Conservation (phyloP, 2,329 filamentous ascomycete species). For the Ambrosiella beaveri region DNA sequence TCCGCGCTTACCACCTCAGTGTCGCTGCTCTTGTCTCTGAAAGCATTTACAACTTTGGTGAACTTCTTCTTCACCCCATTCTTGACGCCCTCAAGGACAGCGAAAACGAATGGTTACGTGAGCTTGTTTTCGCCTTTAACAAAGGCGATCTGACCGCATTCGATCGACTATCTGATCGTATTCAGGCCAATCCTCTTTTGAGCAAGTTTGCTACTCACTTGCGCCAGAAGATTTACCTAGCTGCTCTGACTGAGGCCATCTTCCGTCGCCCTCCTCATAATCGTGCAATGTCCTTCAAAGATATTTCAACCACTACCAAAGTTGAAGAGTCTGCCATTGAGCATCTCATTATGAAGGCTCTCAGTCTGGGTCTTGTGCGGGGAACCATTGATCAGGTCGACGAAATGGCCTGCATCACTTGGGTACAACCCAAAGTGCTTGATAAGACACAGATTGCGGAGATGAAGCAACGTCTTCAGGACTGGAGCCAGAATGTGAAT, state of each 20-base stretch:
- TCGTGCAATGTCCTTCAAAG: slow-evolving; percentile 78
- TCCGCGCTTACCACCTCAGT: slow-evolving; percentile 78
- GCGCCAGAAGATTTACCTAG: slow-evolving; percentile 95
- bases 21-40: slow-evolving; percentile 85
- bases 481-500: slow-evolving; percentile 95
- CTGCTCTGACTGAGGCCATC: slow-evolving; percentile 84
- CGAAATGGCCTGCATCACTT: slow-evolving; percentile 85
- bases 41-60: slow-evolving; percentile 97
- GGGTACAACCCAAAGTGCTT: slow-evolving; percentile 96
- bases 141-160: slow-evolving; percentile 80
- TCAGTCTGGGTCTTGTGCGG: slow-evolving; percentile 75
- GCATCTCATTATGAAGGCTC: slow-evolving; percentile 97
- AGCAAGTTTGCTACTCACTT: slow-evolving; percentile 66
- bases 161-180: slow-evolving; percentile 64
- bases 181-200: slow-evolving; percentile 64
- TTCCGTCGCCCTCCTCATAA: slow-evolving; percentile 93
- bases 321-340: slow-evolving; percentile 85
- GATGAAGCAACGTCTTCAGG: slow-evolving; percentile 72
- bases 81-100: slow-evolving; percentile 60
- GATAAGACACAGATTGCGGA: slow-evolving; percentile 89
- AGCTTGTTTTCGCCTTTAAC: slow-evolving; percentile 96
- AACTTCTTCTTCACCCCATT: slow-evolving; percentile 93
- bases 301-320: slow-evolving; percentile 83
- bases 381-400: slow-evolving; percentile 95
- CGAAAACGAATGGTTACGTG: slow-evolving; percentile 71